Percentiles rank a stretch among this genome's conserved stretches.
These are phyloP conservation scores for Yarrowia sp. DNA, from an alignment of 805 yeast genomes.

Conservation along the genomic window DNA sequence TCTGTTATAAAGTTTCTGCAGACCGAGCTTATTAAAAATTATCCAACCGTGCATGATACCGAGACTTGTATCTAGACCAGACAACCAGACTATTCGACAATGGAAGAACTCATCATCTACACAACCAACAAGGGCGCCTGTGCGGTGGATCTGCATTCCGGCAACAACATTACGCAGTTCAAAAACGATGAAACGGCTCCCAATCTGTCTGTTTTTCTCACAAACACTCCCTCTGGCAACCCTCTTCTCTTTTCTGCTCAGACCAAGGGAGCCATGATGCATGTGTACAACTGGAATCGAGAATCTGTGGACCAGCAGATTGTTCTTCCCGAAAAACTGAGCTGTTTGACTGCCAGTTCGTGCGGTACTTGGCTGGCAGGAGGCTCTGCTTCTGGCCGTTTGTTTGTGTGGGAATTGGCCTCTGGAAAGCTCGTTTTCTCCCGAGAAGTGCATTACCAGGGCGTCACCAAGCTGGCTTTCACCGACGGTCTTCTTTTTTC, in stretches of 20 bases:
- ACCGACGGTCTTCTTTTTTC: conserved; percentile 63
- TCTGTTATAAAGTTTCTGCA: not conserved
- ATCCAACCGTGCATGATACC: not conserved
- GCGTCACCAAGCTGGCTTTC: conserved; percentile 56
- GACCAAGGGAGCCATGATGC: conserved; percentile 66
- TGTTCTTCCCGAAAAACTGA: conserved; percentile 77
- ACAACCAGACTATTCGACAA: not conserved
- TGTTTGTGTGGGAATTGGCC: conserved; percentile 79
- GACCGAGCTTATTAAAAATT: not conserved
- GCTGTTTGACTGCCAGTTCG: conserved; percentile 50
- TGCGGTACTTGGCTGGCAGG: conserved; percentile 54
- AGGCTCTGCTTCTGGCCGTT: conserved; percentile 68
- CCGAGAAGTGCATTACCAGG: conserved; percentile 82
- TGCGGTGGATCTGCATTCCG: conserved; percentile 15
- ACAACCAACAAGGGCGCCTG: conserved; percentile 7
- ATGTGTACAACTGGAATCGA: conserved; percentile 67
- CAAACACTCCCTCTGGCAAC: conserved; percentile 12
- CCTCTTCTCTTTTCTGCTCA: conserved; percentile 47
- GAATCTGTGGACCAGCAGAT: conserved; percentile 69
- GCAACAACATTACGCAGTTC: conserved; percentile 12
- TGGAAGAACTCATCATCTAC: conserved; percentile 23
- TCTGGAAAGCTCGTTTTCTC: conserved; percentile 73
- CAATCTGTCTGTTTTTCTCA: conserved; percentile 26
- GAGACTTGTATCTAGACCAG: not conserved
- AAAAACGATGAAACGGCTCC: conserved; percentile 1